Evolutionary conservation across 1,139 yeast species (phyloP).

Genomic region (Diutina siamensis): DNA sequence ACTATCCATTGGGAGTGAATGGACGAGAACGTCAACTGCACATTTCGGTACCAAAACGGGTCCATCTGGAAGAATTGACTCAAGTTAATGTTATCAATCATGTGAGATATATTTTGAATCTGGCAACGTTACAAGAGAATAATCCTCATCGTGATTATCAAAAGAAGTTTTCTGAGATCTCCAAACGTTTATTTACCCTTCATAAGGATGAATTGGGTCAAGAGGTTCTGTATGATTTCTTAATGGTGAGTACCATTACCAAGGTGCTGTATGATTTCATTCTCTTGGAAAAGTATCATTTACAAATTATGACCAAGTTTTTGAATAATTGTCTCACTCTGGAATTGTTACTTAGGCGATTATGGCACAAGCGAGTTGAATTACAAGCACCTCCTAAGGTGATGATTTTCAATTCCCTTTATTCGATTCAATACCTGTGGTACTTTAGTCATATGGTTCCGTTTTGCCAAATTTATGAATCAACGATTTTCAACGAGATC

Average conservation of each 20-base stretch:
- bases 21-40: not conserved
- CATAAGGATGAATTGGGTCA: constrained; percentile 18
- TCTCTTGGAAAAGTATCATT: constrained; percentile 29
- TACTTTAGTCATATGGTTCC: constrained; percentile 4
- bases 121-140: constrained; percentile 11
- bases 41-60: not conserved
- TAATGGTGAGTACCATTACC: constrained; percentile 16
- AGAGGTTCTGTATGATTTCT: constrained; percentile 15
- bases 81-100: constrained; percentile 30
- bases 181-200: constrained; percentile 17
- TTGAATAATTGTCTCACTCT: constrained; percentile 24
- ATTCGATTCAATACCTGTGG: constrained; percentile 1
- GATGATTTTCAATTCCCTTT: not conserved
- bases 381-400: not conserved
- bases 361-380: not conserved
- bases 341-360: not conserved
- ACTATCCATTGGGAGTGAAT: not conserved
- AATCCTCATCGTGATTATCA: constrained; percentile 23
- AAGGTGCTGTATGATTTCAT: constrained; percentile 31
- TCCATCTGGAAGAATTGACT: constrained; percentile 21
- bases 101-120: constrained; percentile 22
- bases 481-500: not conserved
- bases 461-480: not conserved
- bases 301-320: constrained; percentile 27
- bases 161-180: constrained; percentile 17